phyloP scores from a whole-genome alignment of 805 yeast species.

The Vanderwaltozyma yarrowii region DNA sequence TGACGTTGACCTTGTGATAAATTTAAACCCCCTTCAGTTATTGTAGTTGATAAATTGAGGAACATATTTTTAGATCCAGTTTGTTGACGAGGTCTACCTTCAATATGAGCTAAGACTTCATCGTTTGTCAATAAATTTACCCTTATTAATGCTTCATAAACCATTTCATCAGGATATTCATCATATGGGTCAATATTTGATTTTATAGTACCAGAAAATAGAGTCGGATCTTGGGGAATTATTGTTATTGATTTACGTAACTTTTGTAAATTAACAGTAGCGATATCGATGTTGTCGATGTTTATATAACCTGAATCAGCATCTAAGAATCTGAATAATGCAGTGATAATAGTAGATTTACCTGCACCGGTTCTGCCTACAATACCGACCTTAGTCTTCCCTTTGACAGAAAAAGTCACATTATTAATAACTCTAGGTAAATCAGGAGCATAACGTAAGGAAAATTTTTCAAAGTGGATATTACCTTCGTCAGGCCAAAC shows the following conservation, averaged over 20 bases:
- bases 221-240: conserved; percentile 80
- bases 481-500: conserved; percentile 82
- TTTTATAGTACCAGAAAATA: conserved; percentile 69
- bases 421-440: conserved; percentile 82
- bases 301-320: conserved; percentile 64
- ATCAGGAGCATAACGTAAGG: conserved; percentile 82
- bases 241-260: conserved; percentile 72
- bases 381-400: conserved; percentile 78
- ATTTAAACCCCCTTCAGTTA: conserved; percentile 64
- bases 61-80: conserved; percentile 50
- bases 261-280: conserved; percentile 54
- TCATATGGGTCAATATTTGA: conserved; percentile 66
- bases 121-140: conserved; percentile 50
- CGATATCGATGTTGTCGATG: conserved; percentile 68
- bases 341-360: conserved; percentile 91
- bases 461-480: conserved; percentile 62
- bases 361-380: conserved; percentile 99
- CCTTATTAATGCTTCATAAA: conserved; percentile 63
- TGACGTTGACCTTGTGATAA: conserved; percentile 77
- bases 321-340: conserved; percentile 74
- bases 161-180: conserved; percentile 45
- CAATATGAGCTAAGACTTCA: conserved; percentile 16
- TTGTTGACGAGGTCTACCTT: no score
- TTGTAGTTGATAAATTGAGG: conserved; percentile 42
- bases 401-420: conserved; percentile 70